phyloP scores from a whole-genome alignment of 78 protist species.

The slime mould (Dictyostelium discoideum) region dicty_2.7 NC_007088.5:5177501-5178000 shows the following conservation, averaged over 20 bases:
- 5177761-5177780: background rate
- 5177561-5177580: background rate
- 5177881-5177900: constrained; percentile 10
- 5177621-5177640: background rate
- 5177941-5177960: background rate
- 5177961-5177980: background rate
- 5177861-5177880: background rate
- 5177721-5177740: background rate
- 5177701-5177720: background rate
- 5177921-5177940: background rate
- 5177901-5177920: constrained; percentile 1
- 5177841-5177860: background rate
- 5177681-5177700: background rate
- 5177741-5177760: background rate
- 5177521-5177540: background rate
- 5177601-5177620: background rate
- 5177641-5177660: background rate
- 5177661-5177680: background rate
- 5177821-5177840: background rate
- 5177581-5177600: background rate
- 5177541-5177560: background rate
- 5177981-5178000: background rate
- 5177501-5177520: background rate
- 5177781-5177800: background rate
- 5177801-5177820: background rate